Evolutionary conservation across 441 rosid genomes (phyloP).

Genomic region (Theobroma grandiflorum): DNA sequence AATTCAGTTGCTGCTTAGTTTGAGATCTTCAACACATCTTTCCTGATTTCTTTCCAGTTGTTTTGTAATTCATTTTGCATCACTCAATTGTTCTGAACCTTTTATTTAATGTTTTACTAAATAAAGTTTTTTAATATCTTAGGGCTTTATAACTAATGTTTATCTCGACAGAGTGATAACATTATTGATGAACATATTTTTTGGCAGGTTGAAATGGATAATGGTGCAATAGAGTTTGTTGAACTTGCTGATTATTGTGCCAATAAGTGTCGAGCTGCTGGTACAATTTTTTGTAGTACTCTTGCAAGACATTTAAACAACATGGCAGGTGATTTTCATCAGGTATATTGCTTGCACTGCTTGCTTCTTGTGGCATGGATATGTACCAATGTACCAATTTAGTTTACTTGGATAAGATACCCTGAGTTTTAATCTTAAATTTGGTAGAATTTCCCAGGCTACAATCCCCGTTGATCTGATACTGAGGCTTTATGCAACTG

Average conservation of each 20-base stretch:
- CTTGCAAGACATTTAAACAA: constrained; percentile 60
- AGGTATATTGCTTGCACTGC: constrained; percentile 57
- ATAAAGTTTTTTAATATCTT: neutral
- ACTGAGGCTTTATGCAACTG: constrained; percentile 75
- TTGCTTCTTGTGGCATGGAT: constrained; percentile 27
- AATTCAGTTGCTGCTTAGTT: neutral
- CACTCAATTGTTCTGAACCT: neutral
- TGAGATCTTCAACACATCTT: neutral
- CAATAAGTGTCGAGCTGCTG: constrained; percentile 58
- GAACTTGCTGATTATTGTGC: constrained; percentile 82
- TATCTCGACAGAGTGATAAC: constrained; percentile 1
- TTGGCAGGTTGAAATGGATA: constrained; percentile 59
- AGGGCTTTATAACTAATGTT: constrained; percentile 14
- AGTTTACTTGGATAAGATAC: constrained; percentile 32
- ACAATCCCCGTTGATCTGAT: constrained; percentile 55
- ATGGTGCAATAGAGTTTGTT: constrained; percentile 54
- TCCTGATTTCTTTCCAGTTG: neutral
- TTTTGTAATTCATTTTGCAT: constrained; percentile 7
- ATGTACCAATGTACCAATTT: constrained; percentile 19
- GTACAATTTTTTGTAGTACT: constrained; percentile 45
- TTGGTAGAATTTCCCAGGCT: constrained; percentile 59
- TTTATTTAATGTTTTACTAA: constrained; percentile 12
- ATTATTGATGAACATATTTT: constrained; percentile 21
- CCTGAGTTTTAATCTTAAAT: constrained; percentile 28
- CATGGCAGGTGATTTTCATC: constrained; percentile 49